phyloP scores from a whole-genome alignment of 768 basidiomycete genomes.

The Harrya chromipes region DNA sequence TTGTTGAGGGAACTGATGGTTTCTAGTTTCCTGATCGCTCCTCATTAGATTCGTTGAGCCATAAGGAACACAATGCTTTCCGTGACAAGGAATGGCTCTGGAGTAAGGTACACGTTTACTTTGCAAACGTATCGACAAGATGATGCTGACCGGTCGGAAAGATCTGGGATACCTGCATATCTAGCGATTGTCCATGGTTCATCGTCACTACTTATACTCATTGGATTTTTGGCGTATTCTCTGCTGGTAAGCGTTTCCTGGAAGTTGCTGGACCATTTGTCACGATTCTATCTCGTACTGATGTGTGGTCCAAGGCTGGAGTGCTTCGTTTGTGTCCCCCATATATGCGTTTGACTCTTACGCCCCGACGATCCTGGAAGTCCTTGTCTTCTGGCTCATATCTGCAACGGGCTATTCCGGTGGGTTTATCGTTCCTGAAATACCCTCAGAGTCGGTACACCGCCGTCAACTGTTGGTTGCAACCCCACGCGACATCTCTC shows the following conservation, averaged over 20 bases:
- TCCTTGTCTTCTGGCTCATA: constrained; percentile 52
- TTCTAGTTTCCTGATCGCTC: constrained; percentile 20
- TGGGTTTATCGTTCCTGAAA: constrained; percentile 29
- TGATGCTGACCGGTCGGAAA: constrained; percentile 15
- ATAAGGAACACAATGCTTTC: constrained; percentile 10
- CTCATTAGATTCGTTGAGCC: not conserved
- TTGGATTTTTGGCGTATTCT: constrained; percentile 45
- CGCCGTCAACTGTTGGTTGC: constrained; percentile 26
- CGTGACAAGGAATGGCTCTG: constrained; percentile 49
- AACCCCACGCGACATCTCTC: constrained; percentile 25
- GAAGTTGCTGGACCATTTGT: not conserved
- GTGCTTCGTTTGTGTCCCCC: constrained; percentile 47
- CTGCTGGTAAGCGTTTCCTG: constrained; percentile 29
- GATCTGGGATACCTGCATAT: constrained; percentile 41
- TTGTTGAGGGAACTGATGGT: constrained; percentile 1
- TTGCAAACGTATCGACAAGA: not conserved
- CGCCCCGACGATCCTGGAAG: constrained; percentile 49
- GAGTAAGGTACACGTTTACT: constrained; percentile 41
- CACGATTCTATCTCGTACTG: not conserved
- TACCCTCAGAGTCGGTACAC: constrained; percentile 16
- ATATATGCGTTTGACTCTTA: constrained; percentile 40
- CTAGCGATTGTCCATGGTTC: constrained; percentile 36
- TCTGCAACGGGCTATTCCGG: constrained; percentile 45
- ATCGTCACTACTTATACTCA: constrained; percentile 42
- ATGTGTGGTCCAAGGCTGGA: constrained; percentile 43